Conservation (phyloP, 192 early-diverging fungal species). For the Paraglomus brasilianum region DNA sequence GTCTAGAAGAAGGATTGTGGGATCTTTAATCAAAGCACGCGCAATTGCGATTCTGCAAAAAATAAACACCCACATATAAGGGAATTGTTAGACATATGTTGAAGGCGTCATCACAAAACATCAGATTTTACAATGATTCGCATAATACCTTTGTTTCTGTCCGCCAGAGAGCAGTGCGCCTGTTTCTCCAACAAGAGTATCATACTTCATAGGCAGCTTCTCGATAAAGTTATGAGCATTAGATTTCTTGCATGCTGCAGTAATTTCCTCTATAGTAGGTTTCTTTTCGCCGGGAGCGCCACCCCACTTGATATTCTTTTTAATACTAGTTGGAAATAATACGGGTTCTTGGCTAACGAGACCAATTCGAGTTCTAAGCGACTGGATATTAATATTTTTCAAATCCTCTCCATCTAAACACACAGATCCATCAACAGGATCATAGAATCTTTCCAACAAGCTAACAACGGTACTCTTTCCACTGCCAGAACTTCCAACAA, state of each 20-base stretch:
- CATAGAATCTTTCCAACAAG: slow-evolving; percentile 77
- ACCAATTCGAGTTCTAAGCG: slow-evolving; percentile 68
- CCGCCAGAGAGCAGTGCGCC: slow-evolving; percentile 79
- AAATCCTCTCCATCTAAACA: slow-evolving; percentile 64
- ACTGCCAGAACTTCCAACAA: slow-evolving; percentile 84
- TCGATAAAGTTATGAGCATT: slow-evolving; percentile 78
- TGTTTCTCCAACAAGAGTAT: slow-evolving; percentile 86
- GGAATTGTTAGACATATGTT: too few relatives aligned
- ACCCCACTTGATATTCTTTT: slow-evolving; percentile 73
- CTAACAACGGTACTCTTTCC: slow-evolving; percentile 76
- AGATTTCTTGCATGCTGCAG: slow-evolving; percentile 60
- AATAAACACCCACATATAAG: too few relatives aligned
- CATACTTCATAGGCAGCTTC: slow-evolving; percentile 76
- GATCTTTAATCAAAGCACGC: slow-evolving; percentile 87
- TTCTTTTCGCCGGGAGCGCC: slow-evolving; percentile 41
- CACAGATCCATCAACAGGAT: slow-evolving; percentile 61
- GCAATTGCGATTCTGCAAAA: slow-evolving; percentile 85
- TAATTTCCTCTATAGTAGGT: slow-evolving; percentile 73
- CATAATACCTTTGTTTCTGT: slow-evolving; percentile 78
- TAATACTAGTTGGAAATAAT: slow-evolving; percentile 74
- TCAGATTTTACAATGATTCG: neutral
- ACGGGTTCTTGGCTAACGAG: slow-evolving; percentile 78
- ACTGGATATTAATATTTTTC: slow-evolving; percentile 55
- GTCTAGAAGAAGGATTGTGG: slow-evolving; percentile 82
- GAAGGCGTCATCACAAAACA: neutral